Evolutionary conservation across 1,284 basidiomycete species (phyloP), one percentile per base, ranked within the genome.

Genomic region (Dichomitus squalens): DNA sequence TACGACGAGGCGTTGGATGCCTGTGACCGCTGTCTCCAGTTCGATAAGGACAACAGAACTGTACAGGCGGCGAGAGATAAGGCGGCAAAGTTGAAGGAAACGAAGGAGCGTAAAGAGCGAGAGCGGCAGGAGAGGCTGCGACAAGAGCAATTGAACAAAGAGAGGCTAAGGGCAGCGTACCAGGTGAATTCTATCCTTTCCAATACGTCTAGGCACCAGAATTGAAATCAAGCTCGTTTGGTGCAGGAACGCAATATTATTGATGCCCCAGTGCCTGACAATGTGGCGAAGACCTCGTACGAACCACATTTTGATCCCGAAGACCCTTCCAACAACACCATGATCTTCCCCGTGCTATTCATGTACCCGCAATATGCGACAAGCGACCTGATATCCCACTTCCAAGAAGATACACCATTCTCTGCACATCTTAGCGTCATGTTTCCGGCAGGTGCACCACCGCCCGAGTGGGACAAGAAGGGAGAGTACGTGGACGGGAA

Each of bases 321-420:
- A 66, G 78, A 90, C 75, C 69, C 85, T 31, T 79, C 78, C 18
- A 70, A 74, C 48, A 72, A 71, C 41, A 83, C 90, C 0, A 75
- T 98, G 50, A 77, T 96, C 58, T 78, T 97, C 69, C 95, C 96
- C 4, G 87, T 92, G 20, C 92, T 97, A 76, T 88, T 98, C 72
- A 81, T 98, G 59, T 98, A 98, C 72, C 97, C 97, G 1, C 88
- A 94, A 72, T 80, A 96, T 67, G 84, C 88, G 29, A 93, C 87
- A 23, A 92, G 93, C 48, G 96, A 99, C 75, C 81, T 96, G 57
- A 92, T 98, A 65, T 81, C 90, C 12, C 81, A 89, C 55, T 98
- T 95, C 75, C 83, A 89, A 66, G 95, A 98, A 72, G 84, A 91
- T 63, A 90, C 92, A 0, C 83, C 93, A 1, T 92, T 99, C 68